Evolutionary conservation across 208 protist species (phyloP).

Genomic region (Leishmania turanica): DNA sequence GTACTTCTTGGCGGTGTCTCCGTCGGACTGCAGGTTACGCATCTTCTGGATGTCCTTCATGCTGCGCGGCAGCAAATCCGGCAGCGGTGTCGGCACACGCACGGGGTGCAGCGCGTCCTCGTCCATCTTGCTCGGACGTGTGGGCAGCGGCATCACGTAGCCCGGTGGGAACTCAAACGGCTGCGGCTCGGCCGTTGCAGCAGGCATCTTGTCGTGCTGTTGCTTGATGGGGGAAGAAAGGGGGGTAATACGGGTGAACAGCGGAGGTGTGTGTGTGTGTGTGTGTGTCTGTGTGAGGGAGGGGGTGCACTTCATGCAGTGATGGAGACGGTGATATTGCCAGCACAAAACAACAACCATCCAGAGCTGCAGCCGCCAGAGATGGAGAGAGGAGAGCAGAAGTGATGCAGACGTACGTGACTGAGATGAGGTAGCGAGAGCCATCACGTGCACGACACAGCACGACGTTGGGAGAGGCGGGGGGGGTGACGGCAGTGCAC

Average conservation of each 20-base stretch:
- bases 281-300: neutral
- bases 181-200: slow-evolving; percentile 25
- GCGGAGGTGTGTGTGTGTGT: neutral
- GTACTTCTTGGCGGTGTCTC: slow-evolving; percentile 52
- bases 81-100: slow-evolving; percentile 56
- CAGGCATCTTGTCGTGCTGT: neutral
- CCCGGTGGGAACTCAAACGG: slow-evolving; percentile 37
- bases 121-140: slow-evolving; percentile 30
- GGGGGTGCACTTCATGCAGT: neutral
- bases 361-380: neutral
- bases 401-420: neutral
- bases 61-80: slow-evolving; percentile 71
- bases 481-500: neutral
- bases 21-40: slow-evolving; percentile 59
- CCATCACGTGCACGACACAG: neutral
- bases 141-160: slow-evolving; percentile 59
- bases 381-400: neutral
- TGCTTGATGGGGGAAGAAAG: neutral
- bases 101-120: slow-evolving; percentile 65
- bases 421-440: neutral
- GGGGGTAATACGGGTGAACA: neutral
- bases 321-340: neutral
- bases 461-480: neutral
- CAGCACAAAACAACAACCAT: no score
- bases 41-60: slow-evolving; percentile 76